Conservation (phyloP, 2,329 filamentous ascomycete species). For the Xylariaceae sp. region DNA sequence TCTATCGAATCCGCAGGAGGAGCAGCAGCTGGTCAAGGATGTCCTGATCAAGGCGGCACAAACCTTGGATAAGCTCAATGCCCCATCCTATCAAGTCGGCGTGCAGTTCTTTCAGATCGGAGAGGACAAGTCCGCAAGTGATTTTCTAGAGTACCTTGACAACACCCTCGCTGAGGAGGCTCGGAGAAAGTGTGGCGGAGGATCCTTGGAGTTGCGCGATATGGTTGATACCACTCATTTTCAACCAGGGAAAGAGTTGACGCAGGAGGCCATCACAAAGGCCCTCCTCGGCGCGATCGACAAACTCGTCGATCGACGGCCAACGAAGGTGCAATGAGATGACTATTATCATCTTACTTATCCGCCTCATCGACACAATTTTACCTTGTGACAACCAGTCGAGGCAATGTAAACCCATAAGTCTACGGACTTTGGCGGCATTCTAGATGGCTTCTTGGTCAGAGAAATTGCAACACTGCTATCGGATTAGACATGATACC, state of each 20-base stretch:
- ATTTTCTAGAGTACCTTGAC: slow-evolving; percentile 69
- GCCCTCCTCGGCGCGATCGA: slow-evolving; percentile 76
- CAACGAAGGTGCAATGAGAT: too few relatives aligned
- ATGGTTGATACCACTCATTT: slow-evolving; percentile 70
- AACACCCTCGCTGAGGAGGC: slow-evolving; percentile 40
- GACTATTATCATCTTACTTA: too few relatives aligned
- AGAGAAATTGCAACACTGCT: too few relatives aligned
- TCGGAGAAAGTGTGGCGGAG: slow-evolving; percentile 24
- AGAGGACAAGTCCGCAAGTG: slow-evolving; percentile 59
- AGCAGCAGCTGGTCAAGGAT: slow-evolving; percentile 52
- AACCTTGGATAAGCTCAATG: slow-evolving; percentile 65
- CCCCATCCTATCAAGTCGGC: slow-evolving; percentile 77
- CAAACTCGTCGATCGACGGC: slow-evolving; percentile 54
- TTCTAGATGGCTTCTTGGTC: slow-evolving; percentile 11
- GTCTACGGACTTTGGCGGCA: too few relatives aligned
- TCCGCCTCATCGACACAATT: too few relatives aligned
- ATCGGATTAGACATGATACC: too few relatives aligned
- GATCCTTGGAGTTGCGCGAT: slow-evolving; percentile 71
- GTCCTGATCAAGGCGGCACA: slow-evolving; percentile 63
- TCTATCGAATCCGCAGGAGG: too few relatives aligned
- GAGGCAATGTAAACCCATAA: too few relatives aligned
- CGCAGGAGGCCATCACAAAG: slow-evolving; percentile 72
- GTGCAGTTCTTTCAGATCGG: slow-evolving; percentile 97
- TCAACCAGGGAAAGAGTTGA: slow-evolving; percentile 44
- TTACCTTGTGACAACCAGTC: too few relatives aligned